Conservation (phyloP, 2,329 filamentous ascomycete species). For the Cordyceps sp. region DNA sequence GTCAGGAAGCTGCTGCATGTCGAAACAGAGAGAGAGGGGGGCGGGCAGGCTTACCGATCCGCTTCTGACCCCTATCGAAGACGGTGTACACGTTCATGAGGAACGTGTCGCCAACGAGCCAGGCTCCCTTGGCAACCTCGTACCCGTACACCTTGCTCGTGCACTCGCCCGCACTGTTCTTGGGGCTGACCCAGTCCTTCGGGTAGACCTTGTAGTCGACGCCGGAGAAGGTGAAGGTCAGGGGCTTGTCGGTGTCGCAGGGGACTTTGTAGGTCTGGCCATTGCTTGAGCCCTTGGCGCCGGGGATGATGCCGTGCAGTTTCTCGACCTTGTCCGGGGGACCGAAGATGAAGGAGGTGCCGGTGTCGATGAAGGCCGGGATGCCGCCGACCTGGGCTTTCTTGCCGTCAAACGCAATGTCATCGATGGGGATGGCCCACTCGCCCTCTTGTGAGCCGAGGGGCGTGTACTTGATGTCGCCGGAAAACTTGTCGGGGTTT, state of each 20-base stretch:
- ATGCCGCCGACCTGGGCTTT: constrained; percentile 36
- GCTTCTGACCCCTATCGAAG: constrained; percentile 57
- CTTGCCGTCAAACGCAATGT: constrained; percentile 44
- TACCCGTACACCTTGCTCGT: constrained; percentile 62
- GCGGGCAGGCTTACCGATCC: constrained; percentile 34
- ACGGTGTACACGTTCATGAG: constrained; percentile 81
- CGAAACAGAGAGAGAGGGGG: neutral
- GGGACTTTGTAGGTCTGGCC: constrained; percentile 54
- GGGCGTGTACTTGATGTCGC: constrained; percentile 49
- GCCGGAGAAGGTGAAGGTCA: constrained; percentile 54
- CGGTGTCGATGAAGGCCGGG: constrained; percentile 65
- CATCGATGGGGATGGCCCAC: constrained; percentile 60
- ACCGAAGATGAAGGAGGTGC: constrained; percentile 65
- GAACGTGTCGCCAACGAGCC: constrained; percentile 76
- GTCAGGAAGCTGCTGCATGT: too few species aligned
- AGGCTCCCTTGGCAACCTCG: constrained; percentile 47
- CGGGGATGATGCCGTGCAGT: constrained; percentile 52
- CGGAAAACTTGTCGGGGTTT: constrained; percentile 49
- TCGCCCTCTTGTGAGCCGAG: constrained; percentile 32
- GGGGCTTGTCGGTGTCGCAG: constrained; percentile 43
- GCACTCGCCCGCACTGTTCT: constrained; percentile 29
- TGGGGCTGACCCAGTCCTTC: constrained; percentile 51
- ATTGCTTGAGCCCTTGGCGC: constrained; percentile 33
- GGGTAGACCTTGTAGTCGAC: constrained; percentile 48
- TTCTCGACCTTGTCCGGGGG: constrained; percentile 48